Conservation (phyloP, 2,329 filamentous ascomycete genomes). For the Ascosphaera apis region DNA sequence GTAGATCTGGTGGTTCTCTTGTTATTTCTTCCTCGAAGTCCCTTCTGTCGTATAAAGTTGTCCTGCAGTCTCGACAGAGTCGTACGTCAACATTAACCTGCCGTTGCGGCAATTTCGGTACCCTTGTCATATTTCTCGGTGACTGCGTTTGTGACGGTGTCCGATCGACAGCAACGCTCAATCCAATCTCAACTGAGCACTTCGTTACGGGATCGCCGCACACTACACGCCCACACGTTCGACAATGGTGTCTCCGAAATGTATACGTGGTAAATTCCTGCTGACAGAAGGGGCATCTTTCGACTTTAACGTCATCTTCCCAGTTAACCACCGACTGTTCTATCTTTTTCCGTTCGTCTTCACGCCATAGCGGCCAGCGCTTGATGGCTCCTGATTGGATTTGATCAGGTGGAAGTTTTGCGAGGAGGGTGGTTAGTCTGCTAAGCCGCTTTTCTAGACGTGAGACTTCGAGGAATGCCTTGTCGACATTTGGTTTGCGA, state of each 20-base stretch:
- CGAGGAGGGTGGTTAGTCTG: conserved; percentile 64
- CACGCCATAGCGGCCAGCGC: conserved; percentile 36
- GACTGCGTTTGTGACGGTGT: conserved; percentile 4
- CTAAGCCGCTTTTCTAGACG: conserved; percentile 79
- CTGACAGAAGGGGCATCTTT: conserved; percentile 77
- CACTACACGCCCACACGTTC: conserved; percentile 78
- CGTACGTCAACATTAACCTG: conserved; percentile 57
- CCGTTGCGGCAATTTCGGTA: conserved; percentile 16
- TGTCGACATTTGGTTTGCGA: conserved; percentile 59
- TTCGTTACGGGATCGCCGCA: conserved; percentile 67
- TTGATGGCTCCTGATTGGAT: conserved; percentile 26
- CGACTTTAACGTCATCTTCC: conserved; percentile 71
- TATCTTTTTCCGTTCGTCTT: conserved; percentile 52
- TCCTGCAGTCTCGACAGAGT: conserved; percentile 76
- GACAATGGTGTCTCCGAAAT: conserved; percentile 81
- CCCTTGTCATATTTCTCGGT: conserved; percentile 11
- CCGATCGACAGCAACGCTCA: conserved; percentile 39
- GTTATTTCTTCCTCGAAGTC: conserved; percentile 53
- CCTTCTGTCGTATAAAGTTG: conserved; percentile 45
- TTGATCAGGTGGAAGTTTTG: conserved; percentile 47
- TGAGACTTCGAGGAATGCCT: conserved; percentile 67
- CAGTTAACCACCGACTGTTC: conserved; percentile 88
- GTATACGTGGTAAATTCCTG: conserved; percentile 89
- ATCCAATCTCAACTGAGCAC: conserved; percentile 63
- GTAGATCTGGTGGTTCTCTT: conserved; percentile 48